Conservation (phyloP, 805 yeast genomes). For the Cyberlindnera mrakii region DNA sequence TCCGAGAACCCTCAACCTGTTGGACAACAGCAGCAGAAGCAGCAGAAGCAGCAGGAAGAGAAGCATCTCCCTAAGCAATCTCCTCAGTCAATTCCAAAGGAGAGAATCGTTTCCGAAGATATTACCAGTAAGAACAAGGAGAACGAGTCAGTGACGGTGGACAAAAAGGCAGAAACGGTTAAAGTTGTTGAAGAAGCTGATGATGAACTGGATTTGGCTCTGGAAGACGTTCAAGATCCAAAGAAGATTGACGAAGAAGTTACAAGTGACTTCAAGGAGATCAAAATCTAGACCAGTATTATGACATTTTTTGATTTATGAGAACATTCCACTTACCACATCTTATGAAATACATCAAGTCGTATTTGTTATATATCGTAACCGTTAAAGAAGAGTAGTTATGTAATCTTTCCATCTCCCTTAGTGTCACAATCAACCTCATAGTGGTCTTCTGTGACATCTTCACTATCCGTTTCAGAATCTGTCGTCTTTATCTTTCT, state of each 20-base stretch:
- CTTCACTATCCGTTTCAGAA: too few species aligned
- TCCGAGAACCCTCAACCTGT: constrained; percentile 8
- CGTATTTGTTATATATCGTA: too few species aligned
- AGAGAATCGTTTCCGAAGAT: constrained; percentile 19
- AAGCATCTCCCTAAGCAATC: constrained; percentile 1
- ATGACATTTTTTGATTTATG: background rate
- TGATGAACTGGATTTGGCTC: background rate
- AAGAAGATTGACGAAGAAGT: background rate
- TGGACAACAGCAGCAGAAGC: constrained; percentile 1
- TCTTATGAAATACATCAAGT: too few species aligned
- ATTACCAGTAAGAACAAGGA: constrained; percentile 13
- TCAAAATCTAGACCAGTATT: constrained; percentile 9
- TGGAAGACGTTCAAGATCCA: constrained; percentile 3
- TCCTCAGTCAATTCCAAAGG: constrained; percentile 7
- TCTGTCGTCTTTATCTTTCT: too few species aligned
- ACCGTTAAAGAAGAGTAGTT: too few species aligned
- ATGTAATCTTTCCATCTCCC: too few species aligned
- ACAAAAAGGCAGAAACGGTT: background rate
- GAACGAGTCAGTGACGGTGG: background rate
- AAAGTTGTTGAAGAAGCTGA: constrained; percentile 1
- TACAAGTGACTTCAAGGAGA: constrained; percentile 18
- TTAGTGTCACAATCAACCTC: too few species aligned
- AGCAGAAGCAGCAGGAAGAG: constrained; percentile 1
- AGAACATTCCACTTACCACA: background rate
- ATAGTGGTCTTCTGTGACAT: too few species aligned